Conservation (phyloP, 805 yeast genomes). For the Candida piceae region DNA sequence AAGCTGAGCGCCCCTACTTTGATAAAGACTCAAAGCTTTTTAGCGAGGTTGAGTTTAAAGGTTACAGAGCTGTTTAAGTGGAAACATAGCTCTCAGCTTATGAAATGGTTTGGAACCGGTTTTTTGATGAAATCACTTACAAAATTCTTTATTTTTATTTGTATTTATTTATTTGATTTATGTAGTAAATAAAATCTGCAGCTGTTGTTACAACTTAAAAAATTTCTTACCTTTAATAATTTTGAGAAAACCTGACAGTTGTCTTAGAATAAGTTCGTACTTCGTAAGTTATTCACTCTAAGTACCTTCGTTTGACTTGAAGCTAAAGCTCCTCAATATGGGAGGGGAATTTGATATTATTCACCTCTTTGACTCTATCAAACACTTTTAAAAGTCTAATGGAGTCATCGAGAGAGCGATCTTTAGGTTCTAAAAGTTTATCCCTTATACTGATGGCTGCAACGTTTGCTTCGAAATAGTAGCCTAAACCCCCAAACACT, state of each 20-base stretch:
- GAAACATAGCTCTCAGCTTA: too few species aligned
- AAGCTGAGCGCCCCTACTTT: constrained; percentile 30
- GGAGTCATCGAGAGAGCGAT: constrained; percentile 39
- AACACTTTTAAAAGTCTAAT: constrained; percentile 38
- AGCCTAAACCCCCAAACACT: constrained; percentile 37
- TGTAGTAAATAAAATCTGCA: too few species aligned
- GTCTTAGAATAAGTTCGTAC: too few species aligned
- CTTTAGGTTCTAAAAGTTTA: constrained; percentile 32
- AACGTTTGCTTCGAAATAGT: constrained; percentile 51
- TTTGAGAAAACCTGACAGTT: too few species aligned
- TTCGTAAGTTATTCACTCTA: too few species aligned
- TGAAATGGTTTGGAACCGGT: too few species aligned
- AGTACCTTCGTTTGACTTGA: too few species aligned
- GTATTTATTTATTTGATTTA: too few species aligned
- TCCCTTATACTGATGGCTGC: constrained; percentile 39
- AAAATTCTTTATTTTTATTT: too few species aligned
- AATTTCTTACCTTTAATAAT: too few species aligned
- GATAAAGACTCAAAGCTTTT: constrained; percentile 31
- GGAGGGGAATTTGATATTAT: constrained; percentile 36
- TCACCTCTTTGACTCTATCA: constrained; percentile 41
- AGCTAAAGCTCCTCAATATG: constrained; percentile 4
- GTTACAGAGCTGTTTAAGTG: constrained; percentile 3
- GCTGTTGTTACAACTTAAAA: too few species aligned
- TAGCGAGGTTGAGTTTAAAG: constrained; percentile 8
- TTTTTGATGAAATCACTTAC: too few species aligned